Conservation (phyloP, 2,329 filamentous ascomycete genomes). For the Calonectria pseudoreteaudii region DNA sequence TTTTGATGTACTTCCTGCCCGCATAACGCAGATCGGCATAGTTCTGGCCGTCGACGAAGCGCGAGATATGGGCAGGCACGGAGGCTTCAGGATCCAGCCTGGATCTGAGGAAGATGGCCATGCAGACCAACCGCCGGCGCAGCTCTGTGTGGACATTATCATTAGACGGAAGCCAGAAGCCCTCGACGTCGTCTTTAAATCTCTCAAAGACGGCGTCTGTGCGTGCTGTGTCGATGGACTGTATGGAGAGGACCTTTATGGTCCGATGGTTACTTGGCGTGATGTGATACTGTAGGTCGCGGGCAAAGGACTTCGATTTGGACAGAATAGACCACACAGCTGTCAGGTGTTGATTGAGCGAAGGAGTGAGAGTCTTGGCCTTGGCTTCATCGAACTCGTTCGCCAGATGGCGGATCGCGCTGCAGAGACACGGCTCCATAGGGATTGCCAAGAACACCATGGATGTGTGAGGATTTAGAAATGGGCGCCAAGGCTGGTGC, state of each 20-base stretch:
- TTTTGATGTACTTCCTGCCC: constrained; percentile 49
- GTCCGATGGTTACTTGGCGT: constrained; percentile 47
- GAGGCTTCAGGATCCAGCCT: constrained; percentile 35
- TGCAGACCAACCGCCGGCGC: constrained; percentile 44
- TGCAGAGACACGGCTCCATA: constrained; percentile 39
- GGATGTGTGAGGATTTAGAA: neutral
- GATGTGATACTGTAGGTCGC: constrained; percentile 46
- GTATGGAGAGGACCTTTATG: constrained; percentile 42
- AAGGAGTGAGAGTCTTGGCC: constrained; percentile 36
- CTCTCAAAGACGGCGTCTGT: constrained; percentile 30
- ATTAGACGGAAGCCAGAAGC: constrained; percentile 39
- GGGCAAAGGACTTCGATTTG: constrained; percentile 43
- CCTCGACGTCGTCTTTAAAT: constrained; percentile 26
- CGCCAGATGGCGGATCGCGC: constrained; percentile 35
- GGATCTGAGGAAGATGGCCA: constrained; percentile 45
- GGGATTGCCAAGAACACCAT: constrained; percentile 12
- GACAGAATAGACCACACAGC: constrained; percentile 41
- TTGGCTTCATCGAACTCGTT: constrained; percentile 36
- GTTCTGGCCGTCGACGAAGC: constrained; percentile 36
- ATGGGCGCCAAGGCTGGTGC: neutral
- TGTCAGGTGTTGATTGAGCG: constrained; percentile 43
- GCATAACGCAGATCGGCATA: constrained; percentile 45
- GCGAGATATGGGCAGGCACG: constrained; percentile 35
- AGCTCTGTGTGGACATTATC: constrained; percentile 39
- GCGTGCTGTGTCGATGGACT: constrained; percentile 29